phyloP scores from a whole-genome alignment of 2,329 filamentous ascomycete genomes.

The Davidsoniella australis region DNA sequence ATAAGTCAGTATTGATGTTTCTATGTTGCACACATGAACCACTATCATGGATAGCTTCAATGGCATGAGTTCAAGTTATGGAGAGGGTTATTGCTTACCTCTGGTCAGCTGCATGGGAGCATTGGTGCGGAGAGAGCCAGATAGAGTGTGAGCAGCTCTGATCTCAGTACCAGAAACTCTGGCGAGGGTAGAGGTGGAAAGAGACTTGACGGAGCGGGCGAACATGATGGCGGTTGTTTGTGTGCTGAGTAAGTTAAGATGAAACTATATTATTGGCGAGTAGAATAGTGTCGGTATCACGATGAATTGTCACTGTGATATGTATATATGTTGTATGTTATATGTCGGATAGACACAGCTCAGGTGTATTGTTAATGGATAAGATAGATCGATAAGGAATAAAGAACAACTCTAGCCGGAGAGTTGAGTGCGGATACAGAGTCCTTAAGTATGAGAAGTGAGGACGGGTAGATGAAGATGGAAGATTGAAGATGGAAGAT shows the following conservation, averaged over 20 bases:
- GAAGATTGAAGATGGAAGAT: too few species aligned
- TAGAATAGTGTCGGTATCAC: too few species aligned
- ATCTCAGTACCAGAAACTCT: not conserved
- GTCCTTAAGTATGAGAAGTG: too few species aligned
- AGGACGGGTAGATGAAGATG: too few species aligned
- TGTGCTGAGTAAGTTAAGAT: not conserved
- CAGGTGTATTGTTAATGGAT: too few species aligned
- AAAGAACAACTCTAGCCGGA: too few species aligned
- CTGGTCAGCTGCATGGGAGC: not conserved
- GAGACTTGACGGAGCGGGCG: constrained; percentile 10
- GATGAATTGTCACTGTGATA: too few species aligned
- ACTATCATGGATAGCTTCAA: not conserved
- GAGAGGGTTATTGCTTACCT: not conserved
- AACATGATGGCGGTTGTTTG: constrained; percentile 6
- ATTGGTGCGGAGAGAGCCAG: not conserved
- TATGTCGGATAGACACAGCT: too few species aligned
- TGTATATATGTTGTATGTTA: too few species aligned
- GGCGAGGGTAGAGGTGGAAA: not conserved
- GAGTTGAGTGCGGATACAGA: too few species aligned
- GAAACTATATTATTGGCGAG: too few species aligned
- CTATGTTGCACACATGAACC: not conserved
- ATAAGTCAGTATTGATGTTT: not conserved
- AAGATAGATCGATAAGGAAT: too few species aligned
- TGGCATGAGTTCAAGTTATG: not conserved
- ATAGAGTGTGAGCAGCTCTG: constrained; percentile 1